Conservation (phyloP, 331 rosid genomes). For the Pyracantha coccinea region DNA sequence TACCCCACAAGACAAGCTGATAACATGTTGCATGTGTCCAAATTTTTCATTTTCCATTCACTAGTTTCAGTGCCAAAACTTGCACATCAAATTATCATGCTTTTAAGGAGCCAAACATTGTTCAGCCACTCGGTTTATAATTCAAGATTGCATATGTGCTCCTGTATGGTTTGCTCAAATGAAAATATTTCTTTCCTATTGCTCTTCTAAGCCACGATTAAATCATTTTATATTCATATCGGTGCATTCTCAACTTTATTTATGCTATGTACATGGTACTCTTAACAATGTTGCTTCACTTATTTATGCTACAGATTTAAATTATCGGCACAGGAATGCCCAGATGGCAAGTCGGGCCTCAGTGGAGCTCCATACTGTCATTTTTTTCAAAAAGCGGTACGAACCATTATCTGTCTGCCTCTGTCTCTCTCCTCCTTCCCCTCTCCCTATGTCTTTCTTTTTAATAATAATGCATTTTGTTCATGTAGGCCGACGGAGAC, state of each 20-base stretch:
- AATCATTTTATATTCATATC: neutral
- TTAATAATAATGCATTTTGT: neutral
- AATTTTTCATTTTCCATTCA: too few species aligned
- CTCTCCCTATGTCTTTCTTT: neutral
- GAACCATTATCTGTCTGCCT: constrained; percentile 1
- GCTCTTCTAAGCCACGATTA: neutral
- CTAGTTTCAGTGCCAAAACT: too few species aligned
- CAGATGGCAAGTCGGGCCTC: constrained; percentile 97
- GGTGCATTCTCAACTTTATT: neutral
- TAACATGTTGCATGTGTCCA: neutral
- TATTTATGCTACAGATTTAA: constrained; percentile 57
- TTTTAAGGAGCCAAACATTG: too few species aligned
- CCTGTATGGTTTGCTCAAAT: neutral
- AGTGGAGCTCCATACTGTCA: constrained; percentile 83
- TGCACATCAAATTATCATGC: too few species aligned
- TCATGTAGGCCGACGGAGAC: constrained; percentile 75
- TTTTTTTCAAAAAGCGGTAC: constrained; percentile 74
- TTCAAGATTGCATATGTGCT: too few species aligned
- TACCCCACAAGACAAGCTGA: neutral
- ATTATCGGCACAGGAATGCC: constrained; percentile 93
- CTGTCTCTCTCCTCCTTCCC: neutral
- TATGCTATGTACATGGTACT: neutral
- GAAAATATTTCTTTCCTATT: neutral
- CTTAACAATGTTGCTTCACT: neutral
- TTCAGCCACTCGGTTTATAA: too few species aligned